phyloP scores from a whole-genome alignment of 179 eudicot species.

The Carnegiea gigantea region DNA sequence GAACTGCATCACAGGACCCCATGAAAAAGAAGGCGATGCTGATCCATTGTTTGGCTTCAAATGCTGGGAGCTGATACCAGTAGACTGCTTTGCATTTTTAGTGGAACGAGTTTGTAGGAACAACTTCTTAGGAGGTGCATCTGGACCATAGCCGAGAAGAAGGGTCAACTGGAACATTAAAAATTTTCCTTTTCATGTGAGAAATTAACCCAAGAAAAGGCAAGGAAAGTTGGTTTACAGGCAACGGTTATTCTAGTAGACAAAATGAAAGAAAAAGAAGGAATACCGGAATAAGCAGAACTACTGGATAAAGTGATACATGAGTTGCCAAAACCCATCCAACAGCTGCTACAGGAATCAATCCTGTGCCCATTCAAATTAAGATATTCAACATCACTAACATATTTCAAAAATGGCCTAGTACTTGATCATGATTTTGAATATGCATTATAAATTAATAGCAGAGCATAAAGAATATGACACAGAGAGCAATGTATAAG shows the following conservation, averaged over 20 bases:
- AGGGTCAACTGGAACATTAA: constrained; percentile 58
- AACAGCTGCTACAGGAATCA: constrained; percentile 79
- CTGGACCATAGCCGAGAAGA: constrained; percentile 76
- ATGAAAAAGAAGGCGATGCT: constrained; percentile 46
- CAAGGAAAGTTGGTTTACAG: not conserved
- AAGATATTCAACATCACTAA: constrained; percentile 16
- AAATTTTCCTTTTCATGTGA: not conserved
- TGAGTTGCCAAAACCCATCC: constrained; percentile 92
- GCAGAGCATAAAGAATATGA: not conserved
- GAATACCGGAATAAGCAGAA: constrained; percentile 77
- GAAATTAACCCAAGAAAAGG: not conserved
- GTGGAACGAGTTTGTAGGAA: constrained; percentile 35
- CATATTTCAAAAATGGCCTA: not conserved
- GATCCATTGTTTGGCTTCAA: constrained; percentile 30
- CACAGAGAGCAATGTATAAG: not conserved
- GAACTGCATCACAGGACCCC: constrained; percentile 62
- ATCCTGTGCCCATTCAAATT: constrained; percentile 45
- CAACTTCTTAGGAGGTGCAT: constrained; percentile 81
- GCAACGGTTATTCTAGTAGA: not conserved
- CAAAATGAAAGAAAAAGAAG: constrained; percentile 14
- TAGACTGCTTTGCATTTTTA: constrained; percentile 23
- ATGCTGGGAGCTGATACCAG: constrained; percentile 23
- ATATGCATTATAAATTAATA: too few species aligned
- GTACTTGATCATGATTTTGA: constrained; percentile 6
- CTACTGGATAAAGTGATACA: constrained; percentile 82